A percentile compares a stretch with the other conserved stretches of the same genome.
Conservation (phyloP, 164 flowering plant species). For the Hamamelis virginiana region DNA sequence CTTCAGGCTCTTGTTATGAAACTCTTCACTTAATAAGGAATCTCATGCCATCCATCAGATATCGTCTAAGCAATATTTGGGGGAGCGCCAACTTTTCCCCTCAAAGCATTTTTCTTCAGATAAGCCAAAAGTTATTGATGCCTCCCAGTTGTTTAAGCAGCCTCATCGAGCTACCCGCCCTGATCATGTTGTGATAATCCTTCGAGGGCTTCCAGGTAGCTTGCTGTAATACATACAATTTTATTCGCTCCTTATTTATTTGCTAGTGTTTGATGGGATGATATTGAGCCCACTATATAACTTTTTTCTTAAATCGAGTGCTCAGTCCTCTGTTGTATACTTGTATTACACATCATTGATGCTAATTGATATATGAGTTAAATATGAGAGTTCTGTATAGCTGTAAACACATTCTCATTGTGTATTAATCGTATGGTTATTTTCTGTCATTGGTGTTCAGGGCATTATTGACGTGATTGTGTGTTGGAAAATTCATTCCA, state of each 20-base stretch:
- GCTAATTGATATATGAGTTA: no score
- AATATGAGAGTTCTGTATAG: no score
- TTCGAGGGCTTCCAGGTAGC: slow-evolving; percentile 96
- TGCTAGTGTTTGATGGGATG: not conserved
- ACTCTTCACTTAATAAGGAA: slow-evolving; percentile 23
- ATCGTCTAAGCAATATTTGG: slow-evolving; percentile 25
- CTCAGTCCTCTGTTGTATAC: no score
- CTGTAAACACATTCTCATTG: no score
- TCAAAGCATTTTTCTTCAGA: slow-evolving; percentile 35
- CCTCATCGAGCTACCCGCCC: slow-evolving; percentile 82
- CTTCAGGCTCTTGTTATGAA: not conserved
- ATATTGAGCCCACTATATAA: no score
- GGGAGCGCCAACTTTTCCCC: slow-evolving; percentile 33
- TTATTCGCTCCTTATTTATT: not conserved
- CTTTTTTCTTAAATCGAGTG: no score
- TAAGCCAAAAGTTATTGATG: slow-evolving; percentile 66
- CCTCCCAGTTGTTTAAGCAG: slow-evolving; percentile 60
- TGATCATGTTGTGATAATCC: slow-evolving; percentile 84
- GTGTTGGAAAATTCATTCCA: not conserved
- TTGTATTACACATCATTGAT: no score
- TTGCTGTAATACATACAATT: slow-evolving; percentile 3
- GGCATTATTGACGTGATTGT: not conserved
- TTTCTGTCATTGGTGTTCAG: not conserved
- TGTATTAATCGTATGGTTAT: no score
- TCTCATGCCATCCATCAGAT: slow-evolving; percentile 21